Evolutionary conservation across 345 rosid genomes (phyloP).

Genomic region (Noccaea caerulescens): DNA sequence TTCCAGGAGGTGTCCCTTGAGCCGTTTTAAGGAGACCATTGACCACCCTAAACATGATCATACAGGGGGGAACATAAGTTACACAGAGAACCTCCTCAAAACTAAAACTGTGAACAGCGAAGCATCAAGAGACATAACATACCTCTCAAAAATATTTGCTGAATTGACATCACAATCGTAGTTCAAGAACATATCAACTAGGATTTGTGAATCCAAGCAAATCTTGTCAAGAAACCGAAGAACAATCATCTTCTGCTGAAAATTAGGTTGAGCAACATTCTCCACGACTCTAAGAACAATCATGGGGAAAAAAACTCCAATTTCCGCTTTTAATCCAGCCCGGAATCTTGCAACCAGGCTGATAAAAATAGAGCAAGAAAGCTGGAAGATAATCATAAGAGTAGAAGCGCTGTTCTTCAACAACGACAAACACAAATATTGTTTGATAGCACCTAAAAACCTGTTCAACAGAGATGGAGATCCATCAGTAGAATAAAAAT

Average conservation of each 20-base stretch:
- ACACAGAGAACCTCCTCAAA: slow-evolving; percentile 22
- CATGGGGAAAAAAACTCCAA: slow-evolving; percentile 98
- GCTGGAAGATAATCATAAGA: slow-evolving; percentile 96
- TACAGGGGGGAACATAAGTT: slow-evolving; percentile 36
- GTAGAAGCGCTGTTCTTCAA: slow-evolving; percentile 96
- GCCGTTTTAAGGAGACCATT: slow-evolving; percentile 91
- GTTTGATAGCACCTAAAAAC: slow-evolving; percentile 95
- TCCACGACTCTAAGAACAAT: slow-evolving; percentile 92
- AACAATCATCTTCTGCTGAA: slow-evolving; percentile 96
- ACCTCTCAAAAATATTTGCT: slow-evolving; percentile 97
- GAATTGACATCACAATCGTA: slow-evolving; percentile 99
- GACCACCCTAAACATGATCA: slow-evolving; percentile 70
- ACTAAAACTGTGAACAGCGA: slow-evolving; percentile 13
- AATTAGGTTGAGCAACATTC: slow-evolving; percentile 96
- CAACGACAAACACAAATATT: slow-evolving; percentile 85
- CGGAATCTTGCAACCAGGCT: slow-evolving; percentile 95
- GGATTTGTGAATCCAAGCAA: slow-evolving; percentile 92
- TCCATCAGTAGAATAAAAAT: slow-evolving; percentile 26
- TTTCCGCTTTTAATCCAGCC: slow-evolving; percentile 96
- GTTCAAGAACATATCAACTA: slow-evolving; percentile 94
- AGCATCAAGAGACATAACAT: slow-evolving; percentile 38
- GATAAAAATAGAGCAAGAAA: slow-evolving; percentile 97
- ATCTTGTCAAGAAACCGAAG: slow-evolving; percentile 95
- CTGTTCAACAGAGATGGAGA: slow-evolving; percentile 56
- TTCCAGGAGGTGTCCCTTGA: slow-evolving; percentile 78